Base-by-base conservation (phyloP, 257 asterid species). In the Petrea volubilis region DNA sequence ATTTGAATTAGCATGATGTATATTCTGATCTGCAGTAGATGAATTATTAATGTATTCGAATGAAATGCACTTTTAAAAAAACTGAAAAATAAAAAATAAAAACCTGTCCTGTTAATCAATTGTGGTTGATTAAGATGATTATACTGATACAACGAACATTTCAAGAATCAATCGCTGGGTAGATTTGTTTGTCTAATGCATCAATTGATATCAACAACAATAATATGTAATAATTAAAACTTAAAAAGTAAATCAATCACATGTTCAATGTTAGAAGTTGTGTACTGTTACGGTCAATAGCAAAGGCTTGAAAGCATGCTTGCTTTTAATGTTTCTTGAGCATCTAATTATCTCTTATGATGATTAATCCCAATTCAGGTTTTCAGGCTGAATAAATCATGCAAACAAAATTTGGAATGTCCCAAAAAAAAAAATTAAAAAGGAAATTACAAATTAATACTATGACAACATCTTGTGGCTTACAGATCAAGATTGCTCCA, bases 301-400 rank as follows among this genome's bases (percentile, higher is more conserved):
- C 15, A 52, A 43, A 57, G 43, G 23, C 73, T 34, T 8, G 17
- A 38, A 60, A 50, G 79, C 67, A 68, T 25, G 74, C 58, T 40
- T 34, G 51, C 36, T 12, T 60, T 60, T 10, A n/a, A n/a, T n/a
- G 38, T 27, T 56, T 2, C 6, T n/a, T 57, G 14, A 46, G 55
- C 70, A 66, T 73, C 61, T 43, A 49, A 75, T 52, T 14, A 55
- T 38, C n/a, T 11, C 47, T 28, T 31, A 34, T 44, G 9, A 70
- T 47, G 60, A 12, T 59, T 20, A 43, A 60, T 40, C 57, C 20
- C 24, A 18, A 60, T 36, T 58, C 15, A 58, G 40, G 2, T 58
- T 9, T 56, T 4, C 40, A 14, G 34, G 38, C 62, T n/a, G 6
- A 7, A 38, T 33, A 33, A 33, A n/a, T n/a, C n/a, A n/a, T 7